Conservation (phyloP, 1,284 basidiomycete species). For the Ustanciosporium gigantosporum region DNA sequence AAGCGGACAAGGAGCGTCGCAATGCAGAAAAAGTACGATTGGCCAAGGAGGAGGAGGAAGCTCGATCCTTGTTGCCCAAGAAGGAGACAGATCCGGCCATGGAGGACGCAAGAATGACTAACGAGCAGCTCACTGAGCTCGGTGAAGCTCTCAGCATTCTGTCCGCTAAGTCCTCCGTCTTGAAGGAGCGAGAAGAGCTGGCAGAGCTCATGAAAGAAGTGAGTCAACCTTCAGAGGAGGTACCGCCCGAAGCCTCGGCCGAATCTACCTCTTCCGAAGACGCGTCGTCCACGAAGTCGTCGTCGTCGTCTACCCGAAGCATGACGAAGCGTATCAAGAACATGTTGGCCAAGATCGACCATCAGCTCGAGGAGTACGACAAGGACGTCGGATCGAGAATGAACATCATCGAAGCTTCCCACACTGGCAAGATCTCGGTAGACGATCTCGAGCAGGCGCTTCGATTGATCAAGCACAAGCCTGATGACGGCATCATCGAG, state of each 20-base stretch:
- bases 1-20: constrained; percentile 78
- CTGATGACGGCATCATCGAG: constrained; percentile 86
- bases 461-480: constrained; percentile 86
- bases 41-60: constrained; percentile 49
- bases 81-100: constrained; percentile 25
- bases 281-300: constrained; percentile 3
- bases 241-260: constrained; percentile 3
- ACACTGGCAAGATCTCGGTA: constrained; percentile 87
- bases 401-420: constrained; percentile 90
- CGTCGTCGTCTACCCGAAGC: constrained; percentile 65
- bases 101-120: constrained; percentile 84
- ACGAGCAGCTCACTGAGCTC: constrained; percentile 92
- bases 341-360: constrained; percentile 95
- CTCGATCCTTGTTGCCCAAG: constrained; percentile 47
- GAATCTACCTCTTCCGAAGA: constrained; percentile 7
- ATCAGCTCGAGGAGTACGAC: constrained; percentile 90
- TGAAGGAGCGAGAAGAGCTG: constrained; percentile 92
- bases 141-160: constrained; percentile 88
- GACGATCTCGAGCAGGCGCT: constrained; percentile 87
- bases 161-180: constrained; percentile 91
- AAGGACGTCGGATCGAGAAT: constrained; percentile 76
- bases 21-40: constrained; percentile 63
- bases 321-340: constrained; percentile 90
- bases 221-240: constrained; percentile 5
- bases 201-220: constrained; percentile 82